phyloP scores from a whole-genome alignment of 495 filamentous ascomycete species.

The Podospora australis region DNA sequence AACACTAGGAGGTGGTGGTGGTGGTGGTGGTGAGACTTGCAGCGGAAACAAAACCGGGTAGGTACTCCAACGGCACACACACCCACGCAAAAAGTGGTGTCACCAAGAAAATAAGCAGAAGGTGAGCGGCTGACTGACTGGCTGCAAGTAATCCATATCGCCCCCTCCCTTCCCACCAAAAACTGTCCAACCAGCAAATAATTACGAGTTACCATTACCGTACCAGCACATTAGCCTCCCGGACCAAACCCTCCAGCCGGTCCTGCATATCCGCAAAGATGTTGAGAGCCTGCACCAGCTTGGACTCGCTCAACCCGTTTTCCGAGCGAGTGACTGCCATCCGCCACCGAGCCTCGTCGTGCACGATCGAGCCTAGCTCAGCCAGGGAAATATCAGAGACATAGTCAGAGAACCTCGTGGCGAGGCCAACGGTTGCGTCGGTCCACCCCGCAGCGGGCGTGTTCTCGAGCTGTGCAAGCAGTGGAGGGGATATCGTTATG shows the following conservation, averaged over 20 bases:
- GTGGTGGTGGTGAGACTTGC: no score
- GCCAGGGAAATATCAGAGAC: no score
- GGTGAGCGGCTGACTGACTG: no score
- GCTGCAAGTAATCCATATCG: no score
- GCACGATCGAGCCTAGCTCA: background rate
- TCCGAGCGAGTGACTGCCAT: constrained; percentile 45
- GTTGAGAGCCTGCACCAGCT: constrained; percentile 53
- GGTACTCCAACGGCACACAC: no score
- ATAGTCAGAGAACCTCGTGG: constrained; percentile 36
- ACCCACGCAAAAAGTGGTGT: no score
- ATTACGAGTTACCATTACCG: no score
- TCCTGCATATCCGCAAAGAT: constrained; percentile 57
- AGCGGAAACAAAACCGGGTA: no score
- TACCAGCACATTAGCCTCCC: constrained; percentile 9
- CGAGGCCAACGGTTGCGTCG: constrained; percentile 18
- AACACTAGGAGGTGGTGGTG: no score
- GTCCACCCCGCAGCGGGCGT: constrained; percentile 24
- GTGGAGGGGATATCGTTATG: constrained; percentile 49
- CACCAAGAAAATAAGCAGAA: no score
- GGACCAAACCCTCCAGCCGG: constrained; percentile 42
- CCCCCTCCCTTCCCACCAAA: no score
- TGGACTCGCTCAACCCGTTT: constrained; percentile 44
- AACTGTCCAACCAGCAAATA: no score
- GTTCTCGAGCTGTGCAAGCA: constrained; percentile 42
- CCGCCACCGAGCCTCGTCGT: constrained; percentile 39